These are phyloP conservation scores for Phaeosphaeria sp. DNA, from an alignment of 2,329 filamentous ascomycete species.

Conservation along the genomic window DNA sequence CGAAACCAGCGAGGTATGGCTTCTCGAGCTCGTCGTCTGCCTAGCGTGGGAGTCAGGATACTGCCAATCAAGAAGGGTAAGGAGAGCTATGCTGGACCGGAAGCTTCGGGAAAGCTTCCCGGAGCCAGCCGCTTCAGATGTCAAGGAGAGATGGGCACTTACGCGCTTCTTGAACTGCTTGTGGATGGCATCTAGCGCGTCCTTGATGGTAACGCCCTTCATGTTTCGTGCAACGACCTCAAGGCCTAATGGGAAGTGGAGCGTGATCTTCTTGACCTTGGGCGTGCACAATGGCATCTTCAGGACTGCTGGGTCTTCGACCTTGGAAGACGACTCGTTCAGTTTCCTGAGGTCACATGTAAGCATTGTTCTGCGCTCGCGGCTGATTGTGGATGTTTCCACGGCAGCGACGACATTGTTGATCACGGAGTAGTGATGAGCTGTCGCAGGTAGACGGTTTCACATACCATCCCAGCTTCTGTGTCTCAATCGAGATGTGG, in stretches of 20 bases:
- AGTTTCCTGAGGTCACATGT: constrained; percentile 73
- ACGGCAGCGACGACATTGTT: not conserved
- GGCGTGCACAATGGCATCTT: constrained; percentile 82
- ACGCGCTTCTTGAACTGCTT: constrained; percentile 98
- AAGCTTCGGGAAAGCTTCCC: not conserved
- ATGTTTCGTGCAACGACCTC: constrained; percentile 89
- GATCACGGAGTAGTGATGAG: not conserved
- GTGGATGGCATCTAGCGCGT: constrained; percentile 92
- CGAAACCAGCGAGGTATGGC: constrained; percentile 90
- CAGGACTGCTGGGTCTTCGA: constrained; percentile 85
- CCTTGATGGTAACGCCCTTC: constrained; percentile 96
- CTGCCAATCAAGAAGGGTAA: not conserved
- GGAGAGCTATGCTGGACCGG: not conserved
- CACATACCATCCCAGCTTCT: constrained; percentile 85
- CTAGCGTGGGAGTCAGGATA: constrained; percentile 47
- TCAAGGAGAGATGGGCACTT: constrained; percentile 40
- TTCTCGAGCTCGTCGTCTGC: constrained; percentile 88
- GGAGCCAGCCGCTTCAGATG: not conserved
- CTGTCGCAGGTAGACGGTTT: not conserved
- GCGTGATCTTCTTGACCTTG: constrained; percentile 90
- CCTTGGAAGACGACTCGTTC: constrained; percentile 78
- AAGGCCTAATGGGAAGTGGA: constrained; percentile 87
- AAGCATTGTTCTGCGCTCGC: constrained; percentile 13
- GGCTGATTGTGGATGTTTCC: not conserved
- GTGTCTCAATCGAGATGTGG: constrained; percentile 79